Evolutionary conservation across 257 asterid genomes (phyloP), one percentile per base, ranked within the genome.

Genomic region (Misopates orontium): DNA sequence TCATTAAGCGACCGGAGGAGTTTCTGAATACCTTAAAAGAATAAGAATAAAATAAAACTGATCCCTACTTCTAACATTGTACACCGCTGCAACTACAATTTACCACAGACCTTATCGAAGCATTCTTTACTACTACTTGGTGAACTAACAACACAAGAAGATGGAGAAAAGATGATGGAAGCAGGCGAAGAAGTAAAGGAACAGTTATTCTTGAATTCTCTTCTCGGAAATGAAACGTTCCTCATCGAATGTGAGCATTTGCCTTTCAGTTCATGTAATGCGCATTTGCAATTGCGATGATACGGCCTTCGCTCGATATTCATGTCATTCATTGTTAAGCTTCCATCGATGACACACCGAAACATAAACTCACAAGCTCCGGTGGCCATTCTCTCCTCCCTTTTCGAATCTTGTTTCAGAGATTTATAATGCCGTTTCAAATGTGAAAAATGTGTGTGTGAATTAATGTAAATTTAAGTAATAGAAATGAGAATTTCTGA

Each of bases 241-340:
- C 70, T 76, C 28, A n/a, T 15, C 24, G 52, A 13, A 18, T 60
- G 75, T 1, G 69, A 45, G 44, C 82, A 68, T 18, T 66, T 39
- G 16, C 58, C 77, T 45, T 74, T 74, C 18, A 8, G 7, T 22
- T 73, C 31, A 67, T 75, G 82, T 77, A 78, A 50, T 72, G 84
- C 81, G 24, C 86, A 83, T 20, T 66, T 58, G 75, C 85, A 80
- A 65, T 79, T 58, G 0, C 31, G 24, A 24, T 80, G 84, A 41
- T 80, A 78, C 2, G 86, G 84, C 56, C 82, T 71, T 8, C 81
- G 56, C 64, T 84, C 81, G 6, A 76, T 66, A 25, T 67, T 71
- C 70, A 20, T 74, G 78, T 80, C 83, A 0, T 41, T 31, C 77
- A 73, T 47, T 3, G 77, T 72, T 57, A 75, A 70, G 69, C 78